phyloP scores from a whole-genome alignment of 805 yeast species.

The Candida oleophila region DNA sequence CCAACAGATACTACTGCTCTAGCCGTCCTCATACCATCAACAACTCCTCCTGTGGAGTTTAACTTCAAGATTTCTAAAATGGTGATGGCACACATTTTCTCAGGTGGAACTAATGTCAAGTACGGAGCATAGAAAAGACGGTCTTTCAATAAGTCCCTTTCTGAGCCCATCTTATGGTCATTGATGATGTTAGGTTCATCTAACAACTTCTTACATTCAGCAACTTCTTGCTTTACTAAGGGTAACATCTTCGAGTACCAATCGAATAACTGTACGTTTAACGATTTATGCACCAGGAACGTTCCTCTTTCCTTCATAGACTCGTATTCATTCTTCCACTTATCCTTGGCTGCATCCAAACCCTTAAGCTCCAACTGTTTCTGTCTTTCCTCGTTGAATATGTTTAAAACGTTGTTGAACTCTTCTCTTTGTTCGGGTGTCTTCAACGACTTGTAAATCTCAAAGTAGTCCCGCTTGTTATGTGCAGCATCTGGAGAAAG shows the following conservation, averaged over 20 bases:
- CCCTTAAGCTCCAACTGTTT: conserved; percentile 73
- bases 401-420: conserved; percentile 68
- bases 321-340: conserved; percentile 85
- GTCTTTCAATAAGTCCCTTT: conserved; percentile 27
- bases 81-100: conserved; percentile 79
- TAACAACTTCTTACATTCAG: conserved; percentile 48
- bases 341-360: conserved; percentile 78
- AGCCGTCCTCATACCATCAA: conserved; percentile 82
- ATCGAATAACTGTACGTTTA: conserved; percentile 75
- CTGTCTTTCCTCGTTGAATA: conserved; percentile 75
- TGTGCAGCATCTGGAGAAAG: not conserved
- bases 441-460: conserved; percentile 53
- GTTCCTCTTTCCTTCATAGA: conserved; percentile 60
- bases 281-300: conserved; percentile 50
- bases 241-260: conserved; percentile 83
- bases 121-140: conserved; percentile 74
- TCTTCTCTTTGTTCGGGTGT: conserved; percentile 40
- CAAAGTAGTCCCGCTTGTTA: conserved; percentile 60
- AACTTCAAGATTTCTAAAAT: conserved; percentile 77
- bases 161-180: conserved; percentile 8
- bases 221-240: conserved; percentile 63
- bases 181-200: conserved; percentile 15
- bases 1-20: conserved; percentile 81
- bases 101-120: conserved; percentile 67
- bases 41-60: conserved; percentile 70